Conservation (phyloP, 2,329 filamentous ascomycete species). For the Fusarium xyrophilum region DNA sequence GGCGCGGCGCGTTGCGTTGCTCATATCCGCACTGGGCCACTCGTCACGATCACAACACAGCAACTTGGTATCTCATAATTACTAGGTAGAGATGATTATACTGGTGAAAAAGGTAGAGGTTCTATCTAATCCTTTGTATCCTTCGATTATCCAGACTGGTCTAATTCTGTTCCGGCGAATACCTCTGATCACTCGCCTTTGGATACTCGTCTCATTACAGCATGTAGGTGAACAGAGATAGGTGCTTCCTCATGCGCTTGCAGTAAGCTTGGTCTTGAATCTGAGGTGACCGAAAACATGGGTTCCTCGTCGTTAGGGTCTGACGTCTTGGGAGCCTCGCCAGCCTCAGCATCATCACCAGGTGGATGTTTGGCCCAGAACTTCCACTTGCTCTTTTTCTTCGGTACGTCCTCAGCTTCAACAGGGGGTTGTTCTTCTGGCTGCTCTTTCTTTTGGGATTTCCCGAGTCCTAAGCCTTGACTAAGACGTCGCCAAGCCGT, state of each 20-base stretch:
- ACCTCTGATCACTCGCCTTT: not conserved
- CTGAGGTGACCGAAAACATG: not conserved
- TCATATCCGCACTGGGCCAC: not conserved
- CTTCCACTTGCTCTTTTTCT: conserved; percentile 20
- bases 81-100: not conserved
- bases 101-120: not conserved
- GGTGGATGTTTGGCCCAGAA: conserved; percentile 17
- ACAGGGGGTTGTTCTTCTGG: not conserved
- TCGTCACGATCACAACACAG: not conserved
- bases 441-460: not conserved
- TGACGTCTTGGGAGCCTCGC: not conserved
- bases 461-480: conserved; percentile 8
- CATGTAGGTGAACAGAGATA: not conserved
- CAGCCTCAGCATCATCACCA: not conserved
- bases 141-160: not conserved
- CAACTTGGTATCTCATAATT: not conserved
- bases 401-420: not conserved
- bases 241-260: conserved; percentile 1
- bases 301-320: not conserved
- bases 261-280: not conserved
- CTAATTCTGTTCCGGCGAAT: not conserved
- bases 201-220: conserved; percentile 8
- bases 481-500: conserved; percentile 12
- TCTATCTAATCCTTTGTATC: too few species aligned
- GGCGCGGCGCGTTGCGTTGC: not conserved